phyloP scores from a whole-genome alignment of 176 grass and related monocot genomes.

The Otatea glauca region DNA sequence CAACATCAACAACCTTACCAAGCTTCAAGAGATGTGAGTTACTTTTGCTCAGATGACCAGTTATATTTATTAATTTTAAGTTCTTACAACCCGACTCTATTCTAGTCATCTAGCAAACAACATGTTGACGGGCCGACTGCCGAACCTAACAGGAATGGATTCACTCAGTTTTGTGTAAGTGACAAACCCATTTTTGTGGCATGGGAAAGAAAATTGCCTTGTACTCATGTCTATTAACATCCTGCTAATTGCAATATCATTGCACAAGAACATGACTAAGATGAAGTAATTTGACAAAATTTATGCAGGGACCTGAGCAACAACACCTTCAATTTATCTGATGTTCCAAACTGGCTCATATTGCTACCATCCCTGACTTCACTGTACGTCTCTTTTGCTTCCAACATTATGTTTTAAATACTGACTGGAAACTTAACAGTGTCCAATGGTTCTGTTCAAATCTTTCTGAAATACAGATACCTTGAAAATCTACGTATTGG shows the following conservation, averaged over 20 bases:
- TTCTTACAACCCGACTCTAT: no score
- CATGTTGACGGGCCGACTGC: slow-evolving; percentile 61
- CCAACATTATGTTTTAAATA: background rate
- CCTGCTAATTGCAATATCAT: background rate
- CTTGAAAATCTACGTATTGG: slow-evolving; percentile 56
- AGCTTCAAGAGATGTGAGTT: slow-evolving; percentile 78
- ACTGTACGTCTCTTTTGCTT: slow-evolving; percentile 45
- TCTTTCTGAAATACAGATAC: slow-evolving; percentile 51
- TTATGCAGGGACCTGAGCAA: slow-evolving; percentile 76
- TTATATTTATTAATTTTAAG: no score
- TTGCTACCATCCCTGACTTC: slow-evolving; percentile 67
- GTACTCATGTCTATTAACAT: no score
- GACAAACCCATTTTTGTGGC: background rate
- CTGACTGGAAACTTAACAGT: no score
- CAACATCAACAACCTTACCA: slow-evolving; percentile 73
- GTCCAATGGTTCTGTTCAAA: background rate
- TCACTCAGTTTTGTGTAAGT: slow-evolving; percentile 85
- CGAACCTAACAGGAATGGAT: slow-evolving; percentile 71
- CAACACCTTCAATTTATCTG: slow-evolving; percentile 68
- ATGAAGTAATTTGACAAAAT: background rate
- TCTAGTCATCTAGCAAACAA: slow-evolving; percentile 76
- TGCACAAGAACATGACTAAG: background rate
- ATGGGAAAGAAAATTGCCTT: background rate
- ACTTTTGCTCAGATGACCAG: background rate
- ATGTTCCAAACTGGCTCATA: slow-evolving; percentile 68